Percentiles rank a stretch among this genome's conserved stretches.
Evolutionary conservation across 2,329 filamentous ascomycete species (phyloP).

Genomic region (Fusarium denticulatum): DNA sequence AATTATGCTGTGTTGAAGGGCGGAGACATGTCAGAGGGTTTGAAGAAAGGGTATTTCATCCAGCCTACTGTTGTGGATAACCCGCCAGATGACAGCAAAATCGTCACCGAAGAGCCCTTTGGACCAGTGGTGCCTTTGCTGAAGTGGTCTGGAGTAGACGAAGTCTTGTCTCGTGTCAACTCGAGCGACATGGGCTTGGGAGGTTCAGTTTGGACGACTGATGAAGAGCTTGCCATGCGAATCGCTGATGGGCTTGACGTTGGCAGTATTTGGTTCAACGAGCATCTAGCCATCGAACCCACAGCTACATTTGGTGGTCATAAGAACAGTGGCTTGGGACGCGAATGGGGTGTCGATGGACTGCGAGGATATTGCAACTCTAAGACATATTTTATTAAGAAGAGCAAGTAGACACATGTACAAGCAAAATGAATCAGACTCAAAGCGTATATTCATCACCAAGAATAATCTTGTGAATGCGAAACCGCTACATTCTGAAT

Average conservation of each 20-base stretch:
- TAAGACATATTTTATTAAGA: not conserved
- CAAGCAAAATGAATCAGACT: not conserved
- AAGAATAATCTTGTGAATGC: too few species aligned
- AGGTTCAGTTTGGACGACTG: slow-evolving; percentile 13
- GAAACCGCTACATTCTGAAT: not conserved
- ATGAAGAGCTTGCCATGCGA: not conserved
- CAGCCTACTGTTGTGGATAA: slow-evolving; percentile 9
- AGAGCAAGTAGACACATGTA: not conserved
- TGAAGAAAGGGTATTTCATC: not conserved
- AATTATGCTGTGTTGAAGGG: not conserved
- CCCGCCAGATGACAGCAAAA: slow-evolving; percentile 7
- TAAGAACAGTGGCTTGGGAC: slow-evolving; percentile 16
- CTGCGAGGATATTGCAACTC: slow-evolving; percentile 18
- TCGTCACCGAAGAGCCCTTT: slow-evolving; percentile 17
- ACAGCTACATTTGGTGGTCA: slow-evolving; percentile 15
- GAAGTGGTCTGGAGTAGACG: slow-evolving; percentile 2
- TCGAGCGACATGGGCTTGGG: slow-evolving; percentile 15
- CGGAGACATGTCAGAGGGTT: not conserved
- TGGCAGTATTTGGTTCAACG: slow-evolving; percentile 18
- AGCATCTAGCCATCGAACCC: slow-evolving; percentile 4
- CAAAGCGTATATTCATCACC: too few species aligned
- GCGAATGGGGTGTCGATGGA: slow-evolving; percentile 13
- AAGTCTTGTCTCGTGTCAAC: slow-evolving; percentile 15
- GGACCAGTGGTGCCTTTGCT: slow-evolving; percentile 15
- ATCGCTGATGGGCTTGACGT: slow-evolving; percentile 5